phyloP scores from a whole-genome alignment of 1,284 basidiomycete genomes.

The Mixia osmundae region DNA sequence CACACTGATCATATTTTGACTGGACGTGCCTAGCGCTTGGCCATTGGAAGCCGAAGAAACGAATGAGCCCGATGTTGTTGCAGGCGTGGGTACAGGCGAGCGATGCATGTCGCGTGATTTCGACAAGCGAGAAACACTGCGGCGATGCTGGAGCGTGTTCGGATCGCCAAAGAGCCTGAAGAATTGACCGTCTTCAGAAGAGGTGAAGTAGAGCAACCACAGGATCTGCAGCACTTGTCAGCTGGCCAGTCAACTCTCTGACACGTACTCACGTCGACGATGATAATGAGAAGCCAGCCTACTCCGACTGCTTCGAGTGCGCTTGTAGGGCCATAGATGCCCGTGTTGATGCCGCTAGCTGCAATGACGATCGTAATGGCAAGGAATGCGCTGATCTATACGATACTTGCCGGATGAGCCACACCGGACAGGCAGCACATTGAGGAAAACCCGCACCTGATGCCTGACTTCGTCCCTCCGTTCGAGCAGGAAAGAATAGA shows the following conservation, averaged over 20 bases:
- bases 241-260: not conserved
- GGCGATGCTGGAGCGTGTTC: not conserved
- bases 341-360: slow-evolving; percentile 43
- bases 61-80: not conserved
- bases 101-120: not conserved
- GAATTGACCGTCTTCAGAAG: slow-evolving; percentile 49
- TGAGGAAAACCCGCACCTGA: too few relatives aligned
- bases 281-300: slow-evolving; percentile 75
- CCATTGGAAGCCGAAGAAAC: not conserved
- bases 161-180: not conserved
- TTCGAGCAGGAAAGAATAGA: too few relatives aligned
- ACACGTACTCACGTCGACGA: slow-evolving; percentile 33
- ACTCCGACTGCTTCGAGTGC: slow-evolving; percentile 43
- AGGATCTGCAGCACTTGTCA: slow-evolving; percentile 34
- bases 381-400: too few relatives aligned
- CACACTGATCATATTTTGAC: too few relatives aligned
- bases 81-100: not conserved
- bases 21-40: not conserved
- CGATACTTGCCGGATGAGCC: too few relatives aligned
- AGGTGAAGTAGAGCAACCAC: slow-evolving; percentile 89
- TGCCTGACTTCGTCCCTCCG: too few relatives aligned
- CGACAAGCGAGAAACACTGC: not conserved
- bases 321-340: slow-evolving; percentile 29
- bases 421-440: too few relatives aligned
- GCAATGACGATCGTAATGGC: slow-evolving; percentile 70